phyloP scores from a whole-genome alignment of 768 basidiomycete species.

The Paxillus ammoniavirescens region DNA sequence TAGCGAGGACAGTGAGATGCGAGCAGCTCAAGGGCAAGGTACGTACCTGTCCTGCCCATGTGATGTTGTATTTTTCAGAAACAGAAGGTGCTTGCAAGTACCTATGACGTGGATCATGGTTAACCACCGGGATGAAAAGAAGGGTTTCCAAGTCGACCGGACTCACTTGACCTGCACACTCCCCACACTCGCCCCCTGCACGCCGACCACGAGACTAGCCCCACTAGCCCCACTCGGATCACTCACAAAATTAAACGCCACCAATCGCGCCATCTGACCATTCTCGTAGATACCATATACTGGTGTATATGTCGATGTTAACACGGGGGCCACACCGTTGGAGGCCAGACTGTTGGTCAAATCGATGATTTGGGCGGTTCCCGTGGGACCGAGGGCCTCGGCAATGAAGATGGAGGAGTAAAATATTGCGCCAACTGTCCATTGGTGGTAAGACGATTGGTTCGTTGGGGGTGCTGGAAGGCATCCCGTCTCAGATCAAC shows the following conservation, averaged over 20 bases:
- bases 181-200: slow-evolving; percentile 14
- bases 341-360: slow-evolving; percentile 25
- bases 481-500: neutral
- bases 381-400: slow-evolving; percentile 37
- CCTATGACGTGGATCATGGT: slow-evolving; percentile 9
- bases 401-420: slow-evolving; percentile 39
- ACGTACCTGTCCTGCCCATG: slow-evolving; percentile 48
- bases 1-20: neutral
- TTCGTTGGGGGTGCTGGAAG: slow-evolving; percentile 42
- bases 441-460: slow-evolving; percentile 32
- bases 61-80: slow-evolving; percentile 44
- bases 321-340: neutral
- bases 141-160: neutral
- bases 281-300: slow-evolving; percentile 71
- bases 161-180: slow-evolving; percentile 33
- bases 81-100: slow-evolving; percentile 38
- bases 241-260: slow-evolving; percentile 48
- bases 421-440: slow-evolving; percentile 42
- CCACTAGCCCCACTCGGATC: slow-evolving; percentile 41
- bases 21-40: too few relatives aligned
- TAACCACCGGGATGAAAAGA: too few relatives aligned
- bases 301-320: slow-evolving; percentile 28
- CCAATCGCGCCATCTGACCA: slow-evolving; percentile 41
- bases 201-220: slow-evolving; percentile 20
- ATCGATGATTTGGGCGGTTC: slow-evolving; percentile 37